A percentile compares a stretch with the other conserved stretches of the same genome.
phyloP scores from a whole-genome alignment of 345 rosid species.

The Fremontodendron californicum region DNA sequence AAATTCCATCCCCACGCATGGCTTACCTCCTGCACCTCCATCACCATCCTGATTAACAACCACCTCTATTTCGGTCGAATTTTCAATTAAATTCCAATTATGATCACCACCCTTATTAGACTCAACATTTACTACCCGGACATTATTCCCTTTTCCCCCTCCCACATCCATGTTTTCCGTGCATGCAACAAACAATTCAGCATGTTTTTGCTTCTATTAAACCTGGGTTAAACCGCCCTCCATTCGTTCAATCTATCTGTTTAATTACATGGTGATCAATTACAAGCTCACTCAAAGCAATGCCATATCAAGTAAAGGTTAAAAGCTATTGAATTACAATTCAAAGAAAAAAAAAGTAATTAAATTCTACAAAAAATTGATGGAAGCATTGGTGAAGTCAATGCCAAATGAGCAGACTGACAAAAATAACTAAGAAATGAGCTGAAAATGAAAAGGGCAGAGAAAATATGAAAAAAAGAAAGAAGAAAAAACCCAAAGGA shows the following conservation, averaged over 20 bases:
- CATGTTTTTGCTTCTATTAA: background rate
- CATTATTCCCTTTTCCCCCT: conserved; percentile 11
- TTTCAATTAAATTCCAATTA: conserved; percentile 2
- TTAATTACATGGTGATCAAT: background rate
- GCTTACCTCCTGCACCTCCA: conserved; percentile 25
- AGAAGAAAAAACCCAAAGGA: background rate
- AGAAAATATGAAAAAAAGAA: background rate
- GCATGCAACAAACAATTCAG: background rate
- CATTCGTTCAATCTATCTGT: conserved; percentile 4
- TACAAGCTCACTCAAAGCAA: background rate
- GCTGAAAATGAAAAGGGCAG: background rate
- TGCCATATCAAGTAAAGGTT: background rate
- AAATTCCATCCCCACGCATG: conserved; percentile 53
- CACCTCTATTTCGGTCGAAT: conserved; percentile 2
- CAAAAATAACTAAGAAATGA: background rate
- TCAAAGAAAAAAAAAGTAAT: background rate
- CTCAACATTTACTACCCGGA: background rate
- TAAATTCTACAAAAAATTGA: background rate
- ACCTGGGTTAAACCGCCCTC: background rate
- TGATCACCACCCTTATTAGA: background rate
- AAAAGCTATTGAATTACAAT: background rate
- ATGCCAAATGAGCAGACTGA: background rate
- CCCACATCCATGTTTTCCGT: conserved; percentile 23
- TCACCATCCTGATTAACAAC: conserved; percentile 17
- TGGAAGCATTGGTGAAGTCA: background rate